A percentile compares a stretch with the other conserved stretches of the same genome.
Evolutionary conservation across 345 rosid genomes (phyloP).

Genomic region (Rhizophora mangle): DNA sequence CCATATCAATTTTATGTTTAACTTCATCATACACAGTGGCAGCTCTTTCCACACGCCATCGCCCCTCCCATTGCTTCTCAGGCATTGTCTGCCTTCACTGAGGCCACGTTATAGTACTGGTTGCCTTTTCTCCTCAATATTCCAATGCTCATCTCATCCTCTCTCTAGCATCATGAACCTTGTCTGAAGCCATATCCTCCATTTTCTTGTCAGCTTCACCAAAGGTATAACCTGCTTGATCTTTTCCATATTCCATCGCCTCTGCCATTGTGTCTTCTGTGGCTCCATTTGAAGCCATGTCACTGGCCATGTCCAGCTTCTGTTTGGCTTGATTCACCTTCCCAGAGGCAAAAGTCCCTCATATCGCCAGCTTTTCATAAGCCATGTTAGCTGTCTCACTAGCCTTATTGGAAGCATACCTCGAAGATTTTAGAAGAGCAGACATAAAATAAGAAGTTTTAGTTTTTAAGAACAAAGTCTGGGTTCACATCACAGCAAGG

Average conservation of each 20-base stretch:
- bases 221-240: neutral
- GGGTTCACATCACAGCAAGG: neutral
- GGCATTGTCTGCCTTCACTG: conserved; percentile 13
- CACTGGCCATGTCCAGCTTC: conserved; percentile 2
- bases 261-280: conserved; percentile 8
- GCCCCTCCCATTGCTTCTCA: conserved; percentile 5
- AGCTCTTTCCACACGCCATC: neutral
- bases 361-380: conserved; percentile 14
- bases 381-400: conserved; percentile 24
- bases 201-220: neutral
- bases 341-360: conserved; percentile 9
- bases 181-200: neutral
- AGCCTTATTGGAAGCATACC: conserved; percentile 32
- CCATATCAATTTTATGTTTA: neutral
- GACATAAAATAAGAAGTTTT: neutral
- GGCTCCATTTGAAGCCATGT: conserved; percentile 8
- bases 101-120: neutral
- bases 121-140: conserved; percentile 16
- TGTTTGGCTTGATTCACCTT: conserved; percentile 17
- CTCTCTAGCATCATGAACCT: conserved; percentile 18
- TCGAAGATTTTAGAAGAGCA: conserved; percentile 23
- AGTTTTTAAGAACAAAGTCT: neutral
- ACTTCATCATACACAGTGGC: conserved; percentile 1
- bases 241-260: conserved; percentile 7
- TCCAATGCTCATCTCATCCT: conserved; percentile 1